Evolutionary conservation across 2,329 filamentous ascomycete species (phyloP), one percentile per base, ranked within the genome.

Genomic region (Hymenoscyphus linearis): DNA sequence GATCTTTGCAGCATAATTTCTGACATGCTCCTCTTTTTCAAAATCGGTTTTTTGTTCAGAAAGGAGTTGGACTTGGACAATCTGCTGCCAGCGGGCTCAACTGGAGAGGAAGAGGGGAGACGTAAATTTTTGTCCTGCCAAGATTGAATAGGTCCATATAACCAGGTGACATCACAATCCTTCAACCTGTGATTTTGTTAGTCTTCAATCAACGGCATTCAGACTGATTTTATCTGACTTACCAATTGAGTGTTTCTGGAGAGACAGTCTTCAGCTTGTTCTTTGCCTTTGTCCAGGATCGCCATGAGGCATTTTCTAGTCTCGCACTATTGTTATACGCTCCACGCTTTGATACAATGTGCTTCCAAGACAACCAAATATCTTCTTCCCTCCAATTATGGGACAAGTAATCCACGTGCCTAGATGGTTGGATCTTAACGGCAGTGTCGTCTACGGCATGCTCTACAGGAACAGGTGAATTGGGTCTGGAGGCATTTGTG

Each of bases 351-450:
- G 89, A 87, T 16, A 93, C 86, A 68, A 98, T 91, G 73, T 96
- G 95, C 72, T 92, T 87, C 95, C 95, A 98, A 1, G 93, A 97
- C 5, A 90, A 88, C 93, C 93, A 98, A 16, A 98, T 96, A 75
- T 99, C 95, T 76, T 98, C 93, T 76, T 98, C 93, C 64, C 84
- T 86, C 95, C 95, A 99, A 66, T 96, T 87, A 72, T 98, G 91
- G 18, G 93, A 96, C 40, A 98, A 81, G 72, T 98, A 99, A 77
- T 99, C 98, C 62, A 99, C 77, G 62, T 98, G 93, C 60, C 91
- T 84, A 16, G 92, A 85, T 1, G 86, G 87, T 68, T 76, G 69
- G 78, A 85, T 68, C 81, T 85, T 52, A 79, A 34, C 27, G 83
- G 58, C 80, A 76, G 72, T 80, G 81, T 35, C 85, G 84, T 52